Evolutionary conservation across 2,329 filamentous ascomycete species (phyloP).

Genomic region (Hirsutella minnesotensis): DNA sequence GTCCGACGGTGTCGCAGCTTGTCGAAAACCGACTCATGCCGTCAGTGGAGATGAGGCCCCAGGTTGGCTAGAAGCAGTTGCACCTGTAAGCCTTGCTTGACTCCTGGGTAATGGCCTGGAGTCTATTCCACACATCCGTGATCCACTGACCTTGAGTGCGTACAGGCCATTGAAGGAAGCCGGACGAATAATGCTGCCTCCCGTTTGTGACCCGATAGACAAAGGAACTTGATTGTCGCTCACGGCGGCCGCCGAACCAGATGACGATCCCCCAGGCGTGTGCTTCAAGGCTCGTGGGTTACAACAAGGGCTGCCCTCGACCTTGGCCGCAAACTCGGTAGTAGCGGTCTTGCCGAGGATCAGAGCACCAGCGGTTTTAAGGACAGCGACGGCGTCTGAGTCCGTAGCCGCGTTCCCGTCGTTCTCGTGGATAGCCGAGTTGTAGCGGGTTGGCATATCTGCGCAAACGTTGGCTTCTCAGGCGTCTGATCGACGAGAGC

Average conservation of each 20-base stretch:
- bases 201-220: conserved; percentile 53
- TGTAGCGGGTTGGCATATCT: conserved; percentile 46
- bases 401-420: conserved; percentile 33
- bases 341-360: conserved; percentile 42
- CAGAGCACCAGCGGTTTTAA: conserved; percentile 42
- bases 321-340: conserved; percentile 51
- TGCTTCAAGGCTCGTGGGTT: conserved; percentile 55
- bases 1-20: conserved; percentile 49
- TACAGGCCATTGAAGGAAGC: conserved; percentile 55
- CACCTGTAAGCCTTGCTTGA: background rate
- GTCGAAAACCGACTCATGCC: conserved; percentile 47
- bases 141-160: conserved; percentile 35
- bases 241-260: conserved; percentile 54
- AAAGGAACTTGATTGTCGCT: conserved; percentile 52
- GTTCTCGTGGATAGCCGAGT: conserved; percentile 39
- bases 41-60: conserved; percentile 49
- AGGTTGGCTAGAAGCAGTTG: conserved; percentile 35
- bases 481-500: background rate
- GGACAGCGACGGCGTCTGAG: conserved; percentile 35
- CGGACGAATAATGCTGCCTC: conserved; percentile 51
- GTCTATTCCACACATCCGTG: too few relatives aligned
- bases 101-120: too few relatives aligned
- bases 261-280: conserved; percentile 57
- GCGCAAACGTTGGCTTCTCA: background rate
- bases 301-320: conserved; percentile 39